Evolutionary conservation across 768 basidiomycete species (phyloP), one percentile per base, ranked within the genome.

Genomic region (Trametes cinnabarina): DNA sequence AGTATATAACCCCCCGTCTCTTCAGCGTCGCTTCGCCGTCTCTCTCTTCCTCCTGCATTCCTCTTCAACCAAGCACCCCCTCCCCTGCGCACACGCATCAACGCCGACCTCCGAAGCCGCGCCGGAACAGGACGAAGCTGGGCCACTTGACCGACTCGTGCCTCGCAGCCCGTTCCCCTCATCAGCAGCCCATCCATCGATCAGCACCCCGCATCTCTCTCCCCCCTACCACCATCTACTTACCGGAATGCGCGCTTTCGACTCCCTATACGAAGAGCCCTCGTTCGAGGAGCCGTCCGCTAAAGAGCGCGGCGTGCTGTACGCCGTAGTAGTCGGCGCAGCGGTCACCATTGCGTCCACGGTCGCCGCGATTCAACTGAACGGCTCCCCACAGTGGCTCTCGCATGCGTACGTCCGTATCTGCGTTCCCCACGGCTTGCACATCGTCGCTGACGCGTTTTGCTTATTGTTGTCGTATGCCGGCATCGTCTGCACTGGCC

Each of bases 371-470:
- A 6, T 57, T 49, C 61, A 62, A 52, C 12, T 57, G 40, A 51
- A 26, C 11, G 47, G 56, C 26, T 25, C 61, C n/a, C 51, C 52
- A 4, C 22, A 32, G 15, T 62, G 61, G 61, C 32, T 62, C 32
- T 55, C 55, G 49, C 56, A 47, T 32, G 61, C 56, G 61, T 62
- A 62, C 57, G 61, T 62, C 52, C 50, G 60, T 61, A 56, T 55
- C 54, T 14, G 26, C 7, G 14, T 23, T 3, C 22, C 3, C 9
- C n/a, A 26, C 19, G 19, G 44, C 26, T 2, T 20, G 25, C 25
- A 11, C 50, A 20, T 7, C 41, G 28, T 42, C 17, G 19, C 58
- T 58, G 56, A 46, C 44, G 14, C 37, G 30, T 52, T 39, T 32
- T n/a, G n/a, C n/a, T n/a, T n/a, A n/a, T n/a, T n/a, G n/a, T n/a